phyloP scores from a whole-genome alignment of 2,329 filamentous ascomycete genomes.

The Aspergillus novofumigatus region DNA sequence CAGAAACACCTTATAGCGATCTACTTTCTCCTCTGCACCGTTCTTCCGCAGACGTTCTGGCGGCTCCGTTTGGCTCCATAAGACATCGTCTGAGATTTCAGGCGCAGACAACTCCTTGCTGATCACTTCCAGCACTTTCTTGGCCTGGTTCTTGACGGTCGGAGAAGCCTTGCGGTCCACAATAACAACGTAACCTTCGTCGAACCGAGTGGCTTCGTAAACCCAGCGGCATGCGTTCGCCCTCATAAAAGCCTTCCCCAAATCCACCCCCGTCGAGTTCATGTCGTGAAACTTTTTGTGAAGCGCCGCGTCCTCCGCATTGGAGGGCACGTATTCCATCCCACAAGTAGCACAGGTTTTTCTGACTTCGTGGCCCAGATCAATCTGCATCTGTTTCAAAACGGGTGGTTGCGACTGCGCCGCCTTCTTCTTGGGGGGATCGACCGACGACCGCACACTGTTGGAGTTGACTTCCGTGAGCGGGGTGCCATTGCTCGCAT shows the following conservation, averaged over 20 bases:
- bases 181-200: constrained; percentile 53
- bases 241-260: constrained; percentile 55
- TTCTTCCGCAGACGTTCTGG: constrained; percentile 35
- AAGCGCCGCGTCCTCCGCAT: constrained; percentile 56
- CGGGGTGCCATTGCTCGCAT: constrained; percentile 26
- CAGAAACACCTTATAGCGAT: constrained; percentile 58
- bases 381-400: constrained; percentile 59
- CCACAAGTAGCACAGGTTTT: constrained; percentile 58
- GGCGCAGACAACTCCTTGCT: constrained; percentile 60
- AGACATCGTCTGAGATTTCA: constrained; percentile 52
- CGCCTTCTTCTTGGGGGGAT: constrained; percentile 35
- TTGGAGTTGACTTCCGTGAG: constrained; percentile 46
- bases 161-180: constrained; percentile 53
- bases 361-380: constrained; percentile 52
- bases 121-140: constrained; percentile 58
- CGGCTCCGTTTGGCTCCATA: constrained; percentile 51
- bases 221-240: constrained; percentile 50
- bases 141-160: constrained; percentile 49
- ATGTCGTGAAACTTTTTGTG: constrained; percentile 63
- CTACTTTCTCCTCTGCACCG: constrained; percentile 33
- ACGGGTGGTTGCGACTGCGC: constrained; percentile 26
- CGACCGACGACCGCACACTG: constrained; percentile 37
- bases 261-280: constrained; percentile 57
- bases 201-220: constrained; percentile 47
- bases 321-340: constrained; percentile 64